Conservation (phyloP, 179 eudicot genomes). For the Beta macrorhiza region DNA sequence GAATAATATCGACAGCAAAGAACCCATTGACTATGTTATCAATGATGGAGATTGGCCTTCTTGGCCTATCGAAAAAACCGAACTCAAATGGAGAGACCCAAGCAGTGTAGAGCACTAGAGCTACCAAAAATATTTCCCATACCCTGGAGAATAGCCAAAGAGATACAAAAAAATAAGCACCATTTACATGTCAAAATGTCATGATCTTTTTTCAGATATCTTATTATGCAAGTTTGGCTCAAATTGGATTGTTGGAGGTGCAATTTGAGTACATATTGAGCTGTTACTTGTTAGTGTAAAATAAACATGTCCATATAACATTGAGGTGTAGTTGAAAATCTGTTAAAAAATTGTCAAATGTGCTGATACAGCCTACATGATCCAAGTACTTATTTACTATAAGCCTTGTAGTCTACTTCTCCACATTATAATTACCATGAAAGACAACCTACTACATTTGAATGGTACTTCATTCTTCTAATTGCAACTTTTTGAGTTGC, state of each 20-base stretch:
- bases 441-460: neutral
- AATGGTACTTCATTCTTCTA: too few species aligned
- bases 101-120: conserved; percentile 82
- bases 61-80: conserved; percentile 62
- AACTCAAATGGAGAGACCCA: conserved; percentile 97
- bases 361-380: too few species aligned
- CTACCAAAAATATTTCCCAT: conserved; percentile 75
- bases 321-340: neutral
- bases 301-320: too few species aligned
- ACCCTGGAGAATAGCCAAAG: conserved; percentile 43
- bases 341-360: neutral
- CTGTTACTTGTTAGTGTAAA: too few species aligned
- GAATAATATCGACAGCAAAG: conserved; percentile 67
- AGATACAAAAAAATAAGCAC: neutral
- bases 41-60: conserved; percentile 44
- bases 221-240: neutral
- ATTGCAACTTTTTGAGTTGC: too few species aligned
- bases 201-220: neutral
- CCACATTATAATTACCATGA: neutral
- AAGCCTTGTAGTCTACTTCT: neutral
- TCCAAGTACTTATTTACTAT: neutral
- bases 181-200: neutral
- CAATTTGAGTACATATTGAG: too few species aligned
- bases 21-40: conserved; percentile 84
- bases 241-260: neutral